A percentile compares a stretch with the other conserved stretches of the same genome.
phyloP scores from a whole-genome alignment of 768 basidiomycete species.

The Lentinula aciculospora region DNA sequence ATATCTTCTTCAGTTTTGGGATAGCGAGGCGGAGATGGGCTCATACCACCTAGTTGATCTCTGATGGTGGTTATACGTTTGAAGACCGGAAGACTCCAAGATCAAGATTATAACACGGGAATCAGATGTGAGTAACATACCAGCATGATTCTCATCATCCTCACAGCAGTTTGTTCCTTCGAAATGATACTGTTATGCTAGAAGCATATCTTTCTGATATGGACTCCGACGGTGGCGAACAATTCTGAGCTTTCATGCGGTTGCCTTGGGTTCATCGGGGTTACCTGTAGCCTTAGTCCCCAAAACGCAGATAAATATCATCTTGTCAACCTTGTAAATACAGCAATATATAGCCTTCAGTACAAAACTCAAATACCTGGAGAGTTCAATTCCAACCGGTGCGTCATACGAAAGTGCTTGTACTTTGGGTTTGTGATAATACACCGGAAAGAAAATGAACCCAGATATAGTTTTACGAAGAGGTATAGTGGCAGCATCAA shows the following conservation, averaged over 20 bases:
- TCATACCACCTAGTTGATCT: slow-evolving; percentile 14
- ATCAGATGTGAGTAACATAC: background rate
- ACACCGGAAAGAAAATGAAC: slow-evolving; percentile 27
- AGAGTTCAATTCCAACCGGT: too few relatives aligned
- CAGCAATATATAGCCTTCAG: background rate
- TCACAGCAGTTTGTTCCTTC: background rate
- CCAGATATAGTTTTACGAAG: slow-evolving; percentile 18
- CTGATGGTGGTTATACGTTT: background rate
- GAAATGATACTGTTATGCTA: background rate
- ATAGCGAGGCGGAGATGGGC: slow-evolving; percentile 15
- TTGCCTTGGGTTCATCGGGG: too few relatives aligned
- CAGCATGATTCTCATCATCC: slow-evolving; percentile 1
- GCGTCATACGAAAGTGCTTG: slow-evolving; percentile 29
- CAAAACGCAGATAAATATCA: too few relatives aligned
- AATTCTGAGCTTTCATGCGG: background rate
- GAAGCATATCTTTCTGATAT: background rate
- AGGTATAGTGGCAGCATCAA: slow-evolving; percentile 15
- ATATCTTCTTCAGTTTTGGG: slow-evolving; percentile 18
- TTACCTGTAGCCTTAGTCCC: too few relatives aligned
- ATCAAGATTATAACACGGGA: too few relatives aligned
- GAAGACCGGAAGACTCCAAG: background rate
- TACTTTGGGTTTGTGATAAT: slow-evolving; percentile 30
- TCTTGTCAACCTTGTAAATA: too few relatives aligned
- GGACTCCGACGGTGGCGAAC: background rate
- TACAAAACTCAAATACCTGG: too few relatives aligned